Base-by-base conservation (phyloP, 2,329 filamentous ascomycete genomes). In the Zarea fungicola region DNA sequence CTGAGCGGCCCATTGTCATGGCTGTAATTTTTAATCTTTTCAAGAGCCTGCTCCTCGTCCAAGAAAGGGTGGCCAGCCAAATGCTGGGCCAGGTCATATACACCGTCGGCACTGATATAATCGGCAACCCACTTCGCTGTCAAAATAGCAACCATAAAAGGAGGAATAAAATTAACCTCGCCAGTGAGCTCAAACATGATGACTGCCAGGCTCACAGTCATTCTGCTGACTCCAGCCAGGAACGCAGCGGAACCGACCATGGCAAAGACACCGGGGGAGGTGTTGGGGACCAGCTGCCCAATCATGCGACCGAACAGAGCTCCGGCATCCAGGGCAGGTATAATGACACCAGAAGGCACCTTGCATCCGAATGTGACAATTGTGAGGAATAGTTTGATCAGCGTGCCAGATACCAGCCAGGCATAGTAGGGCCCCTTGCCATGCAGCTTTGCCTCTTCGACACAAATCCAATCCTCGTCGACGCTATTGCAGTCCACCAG, bases 161-260 rank as follows among this genome's bases (percentile, higher is more conserved):
- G 93, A 9, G 99, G 81, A 42, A 97, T 92, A 62, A 97, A 97
- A 1, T 90, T 95, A 25, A 99, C 77, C 2, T 93, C 93, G 45
- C 93, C 93, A 0, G 93, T 99, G 48, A 99, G 83, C 71, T 99
- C 93, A 62, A 99, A 99, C 87, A 96, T 96, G 70, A 99, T 99
- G 60, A 97, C 93, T 5, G 97, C 92, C 57, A 99, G 96, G 13
- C 91, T 96, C 10, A 96, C 90, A 0, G 93, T 99, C 84, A 99
- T 95, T 56, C 92, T 82, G 21, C 91, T 97, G 26, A 95, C 89
- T 39, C 93, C 93, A 6, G 88, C 89, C 1, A 99, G 80, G 14
- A 92, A 89, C 4, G 93, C 91, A 1, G 93, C 92, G 1, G 93
- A 93, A 25, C 93, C 93, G 53, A 99, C 86, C 59, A 99, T 95